Conservation (phyloP, 345 rosid species). For the Ricinus communis region DNA sequence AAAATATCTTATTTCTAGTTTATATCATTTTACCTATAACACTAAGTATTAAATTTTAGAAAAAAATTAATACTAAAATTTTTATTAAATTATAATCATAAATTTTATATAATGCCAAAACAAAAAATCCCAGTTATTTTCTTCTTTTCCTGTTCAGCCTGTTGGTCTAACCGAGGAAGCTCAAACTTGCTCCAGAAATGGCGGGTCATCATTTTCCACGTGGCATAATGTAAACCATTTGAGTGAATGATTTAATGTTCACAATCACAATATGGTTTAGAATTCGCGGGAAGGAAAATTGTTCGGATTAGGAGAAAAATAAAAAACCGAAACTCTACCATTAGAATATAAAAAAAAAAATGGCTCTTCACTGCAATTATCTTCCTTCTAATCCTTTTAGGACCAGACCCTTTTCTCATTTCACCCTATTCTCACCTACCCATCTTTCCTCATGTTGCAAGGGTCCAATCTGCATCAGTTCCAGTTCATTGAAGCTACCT, state of each 20-base stretch:
- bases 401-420: slow-evolving; percentile 25
- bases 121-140: too few relatives aligned
- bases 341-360: neutral
- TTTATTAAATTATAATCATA: too few relatives aligned
- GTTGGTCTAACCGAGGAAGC: too few relatives aligned
- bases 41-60: too few relatives aligned
- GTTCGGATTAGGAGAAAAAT: neutral
- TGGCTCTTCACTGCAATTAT: slow-evolving; percentile 44
- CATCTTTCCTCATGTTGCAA: slow-evolving; percentile 16
- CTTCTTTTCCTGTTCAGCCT: too few relatives aligned
- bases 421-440: slow-evolving; percentile 21
- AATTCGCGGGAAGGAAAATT: slow-evolving; percentile 17
- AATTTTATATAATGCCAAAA: too few relatives aligned
- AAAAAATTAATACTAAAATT: too few relatives aligned
- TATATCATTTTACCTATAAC: too few relatives aligned
- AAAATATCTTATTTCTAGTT: too few relatives aligned
- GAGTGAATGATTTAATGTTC: neutral
- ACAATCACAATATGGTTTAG: neutral
- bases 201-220: slow-evolving; percentile 23
- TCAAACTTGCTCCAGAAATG: too few relatives aligned
- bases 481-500: slow-evolving; percentile 33
- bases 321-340: neutral
- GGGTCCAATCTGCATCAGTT: slow-evolving; percentile 15
- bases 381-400: slow-evolving; percentile 26
- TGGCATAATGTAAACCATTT: slow-evolving; percentile 28